Conservation (phyloP, 108 stramenopile genomes). For the Chaetoceros tenuissimus region DNA sequence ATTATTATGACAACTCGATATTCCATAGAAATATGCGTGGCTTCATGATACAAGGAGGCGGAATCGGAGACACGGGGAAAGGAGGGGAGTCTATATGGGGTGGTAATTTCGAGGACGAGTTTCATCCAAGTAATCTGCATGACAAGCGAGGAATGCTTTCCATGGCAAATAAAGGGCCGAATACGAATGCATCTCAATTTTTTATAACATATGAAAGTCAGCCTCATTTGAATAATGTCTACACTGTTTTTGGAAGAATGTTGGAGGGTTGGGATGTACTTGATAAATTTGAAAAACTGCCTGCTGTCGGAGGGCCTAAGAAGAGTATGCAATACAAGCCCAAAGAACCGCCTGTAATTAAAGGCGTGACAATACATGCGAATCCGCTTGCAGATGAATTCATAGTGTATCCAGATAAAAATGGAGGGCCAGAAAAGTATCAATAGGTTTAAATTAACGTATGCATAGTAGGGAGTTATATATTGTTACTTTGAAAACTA, state of each 20-base stretch:
- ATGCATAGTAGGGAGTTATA: not conserved
- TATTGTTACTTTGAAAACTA: too few relatives aligned
- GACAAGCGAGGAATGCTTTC: conserved; percentile 83
- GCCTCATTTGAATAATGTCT: conserved; percentile 91
- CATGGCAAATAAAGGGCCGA: conserved; percentile 92
- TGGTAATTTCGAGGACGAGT: conserved; percentile 89
- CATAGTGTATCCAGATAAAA: conserved; percentile 66
- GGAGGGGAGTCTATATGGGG: conserved; percentile 96
- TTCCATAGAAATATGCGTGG: conserved; percentile 95
- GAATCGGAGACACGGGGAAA: conserved; percentile 55
- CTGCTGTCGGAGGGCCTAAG: conserved; percentile 68
- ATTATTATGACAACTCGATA: conserved; percentile 85
- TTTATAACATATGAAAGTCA: conserved; percentile 92
- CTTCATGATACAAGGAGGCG: conserved; percentile 95
- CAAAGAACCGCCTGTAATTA: conserved; percentile 75
- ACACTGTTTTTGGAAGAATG: conserved; percentile 93
- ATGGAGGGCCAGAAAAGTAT: conserved; percentile 68
- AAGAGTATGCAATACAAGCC: conserved; percentile 62
- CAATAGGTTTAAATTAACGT: not conserved
- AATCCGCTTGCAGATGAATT: conserved; percentile 92
- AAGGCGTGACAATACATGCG: conserved; percentile 89
- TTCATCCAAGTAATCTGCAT: conserved; percentile 85
- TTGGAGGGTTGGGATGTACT: conserved; percentile 93
- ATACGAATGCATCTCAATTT: conserved; percentile 89
- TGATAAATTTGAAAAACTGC: conserved; percentile 92